Evolutionary conservation across 1,284 basidiomycete species (phyloP).

Genomic region (Lignosus rhinocerotis): DNA sequence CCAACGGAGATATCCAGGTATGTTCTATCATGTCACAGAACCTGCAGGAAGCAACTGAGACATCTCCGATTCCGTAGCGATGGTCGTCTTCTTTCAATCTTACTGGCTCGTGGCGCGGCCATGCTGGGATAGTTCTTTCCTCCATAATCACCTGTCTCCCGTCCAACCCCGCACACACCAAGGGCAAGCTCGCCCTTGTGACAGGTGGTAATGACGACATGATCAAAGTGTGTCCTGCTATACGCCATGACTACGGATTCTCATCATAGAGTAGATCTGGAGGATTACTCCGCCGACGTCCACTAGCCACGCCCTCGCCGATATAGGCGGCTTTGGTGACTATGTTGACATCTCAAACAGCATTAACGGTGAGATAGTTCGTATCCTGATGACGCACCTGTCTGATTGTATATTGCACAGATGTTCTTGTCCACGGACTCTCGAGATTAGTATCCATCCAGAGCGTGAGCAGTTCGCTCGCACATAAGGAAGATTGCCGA

Average conservation of each 20-base stretch:
- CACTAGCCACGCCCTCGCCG: constrained; percentile 13
- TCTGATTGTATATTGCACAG: constrained; percentile 37
- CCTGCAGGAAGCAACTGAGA: background rate
- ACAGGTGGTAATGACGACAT: constrained; percentile 86
- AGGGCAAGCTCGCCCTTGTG: constrained; percentile 51
- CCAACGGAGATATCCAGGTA: constrained; percentile 80
- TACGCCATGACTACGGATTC: background rate
- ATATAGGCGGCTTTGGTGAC: constrained; percentile 14
- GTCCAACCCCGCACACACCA: constrained; percentile 2
- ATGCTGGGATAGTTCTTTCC: constrained; percentile 82
- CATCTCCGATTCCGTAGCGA: constrained; percentile 43
- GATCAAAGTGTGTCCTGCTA: constrained; percentile 60
- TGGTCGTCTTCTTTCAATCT: constrained; percentile 85
- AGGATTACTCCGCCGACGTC: constrained; percentile 42
- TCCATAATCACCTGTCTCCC: constrained; percentile 53
- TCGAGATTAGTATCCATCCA: constrained; percentile 87
- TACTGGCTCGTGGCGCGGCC: constrained; percentile 78
- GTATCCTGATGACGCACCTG: background rate
- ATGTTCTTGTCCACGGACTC: constrained; percentile 71
- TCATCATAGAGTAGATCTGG: constrained; percentile 50
- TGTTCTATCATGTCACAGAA: background rate
- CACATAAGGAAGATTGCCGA: constrained; percentile 84
- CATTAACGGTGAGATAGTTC: constrained; percentile 20
- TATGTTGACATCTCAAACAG: constrained; percentile 18
- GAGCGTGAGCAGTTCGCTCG: constrained; percentile 74